These are phyloP conservation scores for Luffa aegyptiaca DNA, from an alignment of 306 rosid genomes.

Conservation along the genomic window DNA sequence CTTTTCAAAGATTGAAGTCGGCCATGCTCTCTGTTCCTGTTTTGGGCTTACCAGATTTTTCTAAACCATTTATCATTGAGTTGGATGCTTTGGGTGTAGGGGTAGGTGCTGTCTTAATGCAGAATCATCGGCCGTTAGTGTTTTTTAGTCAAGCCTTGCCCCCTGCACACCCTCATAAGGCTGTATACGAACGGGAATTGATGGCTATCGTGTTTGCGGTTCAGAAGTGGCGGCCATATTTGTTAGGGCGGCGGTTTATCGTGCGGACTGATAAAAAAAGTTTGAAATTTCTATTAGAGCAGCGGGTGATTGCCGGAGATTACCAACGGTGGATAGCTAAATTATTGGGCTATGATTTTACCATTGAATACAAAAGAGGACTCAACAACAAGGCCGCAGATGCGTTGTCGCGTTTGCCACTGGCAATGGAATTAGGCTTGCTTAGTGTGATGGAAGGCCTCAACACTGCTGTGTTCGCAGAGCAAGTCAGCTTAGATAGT, in stretches of 20 bases:
- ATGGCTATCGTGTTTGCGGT: neutral
- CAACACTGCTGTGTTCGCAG: too few relatives aligned
- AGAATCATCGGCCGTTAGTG: neutral
- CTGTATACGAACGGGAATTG: neutral
- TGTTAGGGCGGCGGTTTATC: neutral
- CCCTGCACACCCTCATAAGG: rapidly evolving
- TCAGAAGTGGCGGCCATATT: neutral
- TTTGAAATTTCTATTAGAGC: neutral
- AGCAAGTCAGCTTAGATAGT: too few relatives aligned
- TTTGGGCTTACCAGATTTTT: too few relatives aligned
- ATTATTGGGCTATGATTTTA: too few relatives aligned
- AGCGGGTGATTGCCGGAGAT: neutral
- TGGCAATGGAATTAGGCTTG: neutral
- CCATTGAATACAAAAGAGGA: too few relatives aligned
- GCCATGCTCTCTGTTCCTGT: too few relatives aligned
- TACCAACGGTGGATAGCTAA: neutral
- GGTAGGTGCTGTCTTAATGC: too few relatives aligned
- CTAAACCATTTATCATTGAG: too few relatives aligned
- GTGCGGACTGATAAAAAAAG: neutral
- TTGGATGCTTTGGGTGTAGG: too few relatives aligned
- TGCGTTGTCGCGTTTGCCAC: neutral
- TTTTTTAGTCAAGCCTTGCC: neutral
- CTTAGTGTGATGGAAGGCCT: too few relatives aligned
- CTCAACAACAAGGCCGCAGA: neutral
- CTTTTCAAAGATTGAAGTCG: too few relatives aligned